Evolutionary conservation across 352 stramenopile species (phyloP).

Genomic region (Blastocystis sp.): DNA sequence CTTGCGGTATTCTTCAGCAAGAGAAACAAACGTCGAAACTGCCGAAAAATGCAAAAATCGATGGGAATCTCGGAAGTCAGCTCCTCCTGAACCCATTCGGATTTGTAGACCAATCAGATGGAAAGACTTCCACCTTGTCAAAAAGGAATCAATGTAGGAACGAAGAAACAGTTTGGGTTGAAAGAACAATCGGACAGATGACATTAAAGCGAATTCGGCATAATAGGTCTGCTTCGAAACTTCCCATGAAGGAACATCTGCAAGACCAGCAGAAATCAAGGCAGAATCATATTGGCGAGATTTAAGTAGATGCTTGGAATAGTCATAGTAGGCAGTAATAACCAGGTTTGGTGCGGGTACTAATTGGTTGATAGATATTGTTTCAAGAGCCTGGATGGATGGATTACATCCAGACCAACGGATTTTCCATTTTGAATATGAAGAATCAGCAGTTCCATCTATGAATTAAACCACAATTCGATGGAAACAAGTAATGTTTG

Average conservation of each 20-base stretch:
- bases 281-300: background rate
- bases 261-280: background rate
- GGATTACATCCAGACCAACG: slow-evolving; percentile 45
- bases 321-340: slow-evolving; percentile 57
- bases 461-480: background rate
- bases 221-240: background rate
- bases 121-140: background rate
- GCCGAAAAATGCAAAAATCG: background rate
- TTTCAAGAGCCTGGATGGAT: background rate
- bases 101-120: slow-evolving; percentile 46
- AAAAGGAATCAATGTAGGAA: background rate
- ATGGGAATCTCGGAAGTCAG: slow-evolving; percentile 22
- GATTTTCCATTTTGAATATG: slow-evolving; percentile 24
- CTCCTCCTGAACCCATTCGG: slow-evolving; percentile 38
- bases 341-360: slow-evolving; percentile 12
- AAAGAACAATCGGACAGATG: slow-evolving; percentile 32
- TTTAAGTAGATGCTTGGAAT: background rate
- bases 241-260: background rate
- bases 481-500: background rate
- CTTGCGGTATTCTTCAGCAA: background rate
- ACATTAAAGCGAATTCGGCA: slow-evolving; percentile 45
- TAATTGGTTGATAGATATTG: background rate
- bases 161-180: background rate
- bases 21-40: background rate
- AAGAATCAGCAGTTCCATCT: background rate